Base-by-base conservation (phyloP, 768 basidiomycete genomes). In the Tricholoma terreum region DNA sequence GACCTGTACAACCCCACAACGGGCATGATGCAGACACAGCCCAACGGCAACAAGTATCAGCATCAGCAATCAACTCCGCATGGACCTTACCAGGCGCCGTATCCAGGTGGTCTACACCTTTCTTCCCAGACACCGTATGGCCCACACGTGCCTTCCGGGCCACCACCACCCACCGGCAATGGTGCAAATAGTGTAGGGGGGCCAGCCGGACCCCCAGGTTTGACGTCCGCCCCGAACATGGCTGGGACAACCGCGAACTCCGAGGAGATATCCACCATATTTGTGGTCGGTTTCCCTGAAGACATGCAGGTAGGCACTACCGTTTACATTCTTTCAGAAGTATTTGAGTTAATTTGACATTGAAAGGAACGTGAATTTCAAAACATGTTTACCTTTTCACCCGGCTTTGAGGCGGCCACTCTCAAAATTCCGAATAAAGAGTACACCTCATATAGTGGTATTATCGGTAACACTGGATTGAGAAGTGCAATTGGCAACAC, bases 251-350 rank as follows among this genome's bases (percentile, higher is more conserved):
- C 67, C 31, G 58, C 67, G 30, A 70, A 75, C 36, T 84, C 84
- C 57, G 95, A 97, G 71, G 94, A 96, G 66, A 97, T 97, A 48
- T 94, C 90, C 10, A 97, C 94, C 5, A 95, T 97, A 61, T 99
- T 99, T 61, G 95, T 99, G 3, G 96, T 98, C 24, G 97, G 97
- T 0, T 99, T 99, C 70, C 97, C 97, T 3, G 97, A 99, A 56
- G 97, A 99, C 66, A 98, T 98, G 92, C 88, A 90, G 83, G 94
- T 92, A 65, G 61, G 88, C 81, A 54, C 3, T 31, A 19, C 19
- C 53, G n/a, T 61, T 43, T 10, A 3, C 19, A 19, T 33, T 52
- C 38, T 35, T 55, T 24, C 27, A 17, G n/a, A 19, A 6, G 12
- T 15, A 45, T 17, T 55, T 52, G 58, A 40, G 60, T 58, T 63